These are phyloP conservation scores for Euryodendron excelsum DNA, from an alignment of 148 eudicot genomes.

Conservation along the genomic window DNA sequence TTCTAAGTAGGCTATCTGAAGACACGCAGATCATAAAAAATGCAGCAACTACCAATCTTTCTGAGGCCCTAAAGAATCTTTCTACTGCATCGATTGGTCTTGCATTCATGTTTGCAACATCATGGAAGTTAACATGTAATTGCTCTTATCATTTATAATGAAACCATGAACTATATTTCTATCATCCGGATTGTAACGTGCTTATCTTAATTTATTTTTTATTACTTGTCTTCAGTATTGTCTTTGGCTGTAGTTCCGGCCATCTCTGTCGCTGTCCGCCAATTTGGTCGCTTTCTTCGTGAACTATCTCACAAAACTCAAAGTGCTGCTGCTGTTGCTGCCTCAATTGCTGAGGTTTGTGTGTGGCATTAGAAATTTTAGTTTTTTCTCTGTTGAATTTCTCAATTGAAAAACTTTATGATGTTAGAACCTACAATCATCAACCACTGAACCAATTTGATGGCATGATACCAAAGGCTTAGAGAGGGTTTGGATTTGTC, in stretches of 20 bases:
- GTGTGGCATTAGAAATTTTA: neutral
- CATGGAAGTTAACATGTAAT: slow-evolving; percentile 91
- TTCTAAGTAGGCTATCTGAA: slow-evolving; percentile 85
- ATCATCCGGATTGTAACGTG: neutral
- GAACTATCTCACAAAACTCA: slow-evolving; percentile 89
- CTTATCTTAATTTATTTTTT: neutral
- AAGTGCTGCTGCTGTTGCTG: slow-evolving; percentile 92
- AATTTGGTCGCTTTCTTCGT: slow-evolving; percentile 82
- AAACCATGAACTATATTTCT: neutral
- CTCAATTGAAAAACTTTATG: neutral
- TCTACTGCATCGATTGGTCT: slow-evolving; percentile 77
- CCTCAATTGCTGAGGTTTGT: slow-evolving; percentile 92
- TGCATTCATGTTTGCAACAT: slow-evolving; percentile 78
- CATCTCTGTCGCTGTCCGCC: slow-evolving; percentile 68
- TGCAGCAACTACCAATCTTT: slow-evolving; percentile 94
- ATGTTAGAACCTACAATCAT: neutral
- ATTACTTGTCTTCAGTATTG: slow-evolving; percentile 46
- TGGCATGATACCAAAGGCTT: neutral
- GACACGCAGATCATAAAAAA: slow-evolving; percentile 91
- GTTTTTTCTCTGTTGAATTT: neutral
- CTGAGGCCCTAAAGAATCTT: slow-evolving; percentile 75
- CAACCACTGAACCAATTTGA: neutral
- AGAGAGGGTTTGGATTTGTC: too few relatives aligned
- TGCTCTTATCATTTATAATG: neutral
- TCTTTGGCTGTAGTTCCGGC: slow-evolving; percentile 80